Evolutionary conservation across 306 rosid genomes (phyloP).

Genomic region (Clitoria ternatea): DNA sequence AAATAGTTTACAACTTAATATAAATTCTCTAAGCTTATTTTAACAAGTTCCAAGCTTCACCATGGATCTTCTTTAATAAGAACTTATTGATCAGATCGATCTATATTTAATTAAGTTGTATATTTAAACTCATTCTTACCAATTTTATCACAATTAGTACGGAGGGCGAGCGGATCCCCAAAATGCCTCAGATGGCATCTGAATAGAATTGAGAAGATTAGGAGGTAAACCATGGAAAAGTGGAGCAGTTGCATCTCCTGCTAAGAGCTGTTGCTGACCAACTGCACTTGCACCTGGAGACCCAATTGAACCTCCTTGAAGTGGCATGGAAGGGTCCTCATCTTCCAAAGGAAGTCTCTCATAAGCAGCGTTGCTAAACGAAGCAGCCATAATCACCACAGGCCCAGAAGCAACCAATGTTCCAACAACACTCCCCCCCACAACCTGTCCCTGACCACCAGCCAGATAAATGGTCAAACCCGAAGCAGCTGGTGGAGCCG

Average conservation of each 20-base stretch:
- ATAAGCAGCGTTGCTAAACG: conserved; percentile 83
- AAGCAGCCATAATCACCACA: conserved; percentile 81
- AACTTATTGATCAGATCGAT: too few relatives aligned
- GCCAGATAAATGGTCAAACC: conserved; percentile 75
- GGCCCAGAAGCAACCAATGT: conserved; percentile 63
- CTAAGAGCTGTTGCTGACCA: conserved; percentile 28
- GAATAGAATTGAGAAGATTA: conserved; percentile 68
- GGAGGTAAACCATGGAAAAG: conserved; percentile 69
- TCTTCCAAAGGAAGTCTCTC: conserved; percentile 86
- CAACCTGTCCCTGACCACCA: conserved; percentile 86
- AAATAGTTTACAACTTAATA: neutral
- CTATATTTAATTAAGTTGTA: neutral
- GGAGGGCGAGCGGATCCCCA: conserved; percentile 70
- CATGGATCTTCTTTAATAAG: neutral
- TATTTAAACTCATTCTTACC: too few relatives aligned
- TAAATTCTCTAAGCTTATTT: neutral
- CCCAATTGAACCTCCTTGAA: conserved; percentile 48
- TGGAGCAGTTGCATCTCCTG: conserved; percentile 36
- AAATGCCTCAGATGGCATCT: conserved; percentile 62
- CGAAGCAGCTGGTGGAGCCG: conserved; percentile 74
- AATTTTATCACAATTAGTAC: conserved; percentile 35
- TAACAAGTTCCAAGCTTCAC: neutral
- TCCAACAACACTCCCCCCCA: conserved; percentile 77
- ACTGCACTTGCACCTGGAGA: conserved; percentile 41
- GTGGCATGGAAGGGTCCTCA: conserved; percentile 44